Conservation (phyloP, 345 rosid species). For the Aurinia saxatilis region DNA sequence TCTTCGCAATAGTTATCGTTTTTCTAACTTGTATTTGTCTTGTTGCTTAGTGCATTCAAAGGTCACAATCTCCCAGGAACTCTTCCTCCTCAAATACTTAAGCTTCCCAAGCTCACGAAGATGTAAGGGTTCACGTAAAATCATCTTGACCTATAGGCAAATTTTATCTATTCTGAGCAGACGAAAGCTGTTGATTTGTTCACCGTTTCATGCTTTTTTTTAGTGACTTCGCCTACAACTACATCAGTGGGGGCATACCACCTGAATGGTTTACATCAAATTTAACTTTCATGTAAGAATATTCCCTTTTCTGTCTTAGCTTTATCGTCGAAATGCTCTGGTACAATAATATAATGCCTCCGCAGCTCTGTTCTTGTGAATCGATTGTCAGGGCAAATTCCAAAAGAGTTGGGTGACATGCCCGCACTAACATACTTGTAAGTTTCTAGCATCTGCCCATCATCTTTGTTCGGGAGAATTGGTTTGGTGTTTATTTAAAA, state of each 20-base stretch:
- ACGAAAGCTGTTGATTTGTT: background rate
- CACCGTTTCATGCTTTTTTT: background rate
- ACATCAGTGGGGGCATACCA: slow-evolving; percentile 48
- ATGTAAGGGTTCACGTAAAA: slow-evolving; percentile 33
- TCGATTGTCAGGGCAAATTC: slow-evolving; percentile 47
- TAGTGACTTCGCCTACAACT: slow-evolving; percentile 54
- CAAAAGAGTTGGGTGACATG: slow-evolving; percentile 40
- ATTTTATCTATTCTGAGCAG: background rate
- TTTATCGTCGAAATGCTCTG: background rate
- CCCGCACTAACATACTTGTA: slow-evolving; percentile 42
- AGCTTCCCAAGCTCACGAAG: slow-evolving; percentile 42
- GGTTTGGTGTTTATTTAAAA: slow-evolving; percentile 3
- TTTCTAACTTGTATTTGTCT: background rate
- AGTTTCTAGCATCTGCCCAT: slow-evolving; percentile 12
- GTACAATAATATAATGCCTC: slow-evolving; percentile 12
- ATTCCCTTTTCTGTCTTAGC: background rate
- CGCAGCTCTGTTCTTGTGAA: slow-evolving; percentile 51
- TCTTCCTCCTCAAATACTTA: slow-evolving; percentile 45
- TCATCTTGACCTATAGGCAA: background rate
- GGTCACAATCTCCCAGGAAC: slow-evolving; percentile 47
- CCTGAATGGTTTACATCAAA: slow-evolving; percentile 45
- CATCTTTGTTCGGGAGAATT: slow-evolving; percentile 6
- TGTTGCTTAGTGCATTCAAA: slow-evolving; percentile 40
- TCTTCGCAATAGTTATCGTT: background rate
- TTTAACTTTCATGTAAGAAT: slow-evolving; percentile 44